Percentiles rank a stretch among this genome's conserved stretches.
Conservation (phyloP, 225 moss, liverwort and hornwort genomes). For the Antitrichia curtipendula region DNA sequence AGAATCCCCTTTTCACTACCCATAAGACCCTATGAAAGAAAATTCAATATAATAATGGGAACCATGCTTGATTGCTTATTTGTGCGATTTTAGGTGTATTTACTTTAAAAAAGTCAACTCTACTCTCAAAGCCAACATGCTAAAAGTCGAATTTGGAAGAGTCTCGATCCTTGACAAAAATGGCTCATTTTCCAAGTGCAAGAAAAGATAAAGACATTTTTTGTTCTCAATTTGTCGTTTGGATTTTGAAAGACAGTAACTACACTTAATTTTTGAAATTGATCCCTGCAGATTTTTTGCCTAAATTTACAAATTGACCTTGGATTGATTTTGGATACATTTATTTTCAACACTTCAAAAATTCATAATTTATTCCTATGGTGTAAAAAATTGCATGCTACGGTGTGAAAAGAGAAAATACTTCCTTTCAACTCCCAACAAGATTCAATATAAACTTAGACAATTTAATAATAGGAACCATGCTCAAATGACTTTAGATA, state of each 20-base stretch:
- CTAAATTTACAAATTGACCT: neutral
- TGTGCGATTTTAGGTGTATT: neutral
- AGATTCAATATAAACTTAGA: neutral
- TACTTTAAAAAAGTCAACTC: neutral
- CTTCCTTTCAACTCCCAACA: fast-evolving
- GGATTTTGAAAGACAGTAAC: no score
- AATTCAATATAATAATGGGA: no score
- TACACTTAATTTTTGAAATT: neutral
- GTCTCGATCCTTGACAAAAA: neutral
- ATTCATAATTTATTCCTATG: neutral
- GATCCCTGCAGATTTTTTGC: fast-evolving
- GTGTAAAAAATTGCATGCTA: no score
- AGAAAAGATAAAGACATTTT: neutral
- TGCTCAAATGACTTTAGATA: neutral
- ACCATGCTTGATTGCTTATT: neutral
- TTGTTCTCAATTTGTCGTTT: fast-evolving
- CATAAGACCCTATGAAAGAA: no score
- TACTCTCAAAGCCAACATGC: neutral
- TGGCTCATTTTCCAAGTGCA: neutral
- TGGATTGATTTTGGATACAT: neutral
- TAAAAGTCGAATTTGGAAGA: neutral
- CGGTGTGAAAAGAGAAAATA: fast-evolving
- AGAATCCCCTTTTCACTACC: no score
- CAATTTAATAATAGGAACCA: neutral
- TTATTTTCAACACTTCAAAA: neutral